Percentiles rank a stretch among this genome's conserved stretches.
These are phyloP conservation scores for Phyllosticta paracitricarpa DNA, from an alignment of 2,329 filamentous ascomycete species.

Conservation along the genomic window DNA sequence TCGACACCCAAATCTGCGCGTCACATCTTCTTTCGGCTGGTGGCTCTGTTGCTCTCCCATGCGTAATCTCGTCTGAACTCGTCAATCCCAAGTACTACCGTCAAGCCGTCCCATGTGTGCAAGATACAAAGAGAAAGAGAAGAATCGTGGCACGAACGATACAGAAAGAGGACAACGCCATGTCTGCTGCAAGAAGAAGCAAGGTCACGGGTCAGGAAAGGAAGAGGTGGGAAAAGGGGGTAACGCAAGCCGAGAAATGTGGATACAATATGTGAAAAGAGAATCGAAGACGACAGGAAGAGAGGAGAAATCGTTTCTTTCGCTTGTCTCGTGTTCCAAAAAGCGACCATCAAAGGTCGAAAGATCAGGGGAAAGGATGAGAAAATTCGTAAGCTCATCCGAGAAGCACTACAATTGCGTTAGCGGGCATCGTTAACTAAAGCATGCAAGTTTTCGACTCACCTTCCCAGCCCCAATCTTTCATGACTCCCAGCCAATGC, in stretches of 20 bases:
- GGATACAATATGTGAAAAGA: background rate
- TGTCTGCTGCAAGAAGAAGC: background rate
- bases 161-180: background rate
- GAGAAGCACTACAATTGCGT: slow-evolving; percentile 7
- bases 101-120: background rate
- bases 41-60: background rate
- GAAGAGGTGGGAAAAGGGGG: background rate
- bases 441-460: slow-evolving; percentile 20
- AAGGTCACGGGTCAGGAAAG: background rate
- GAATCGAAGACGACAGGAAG: background rate
- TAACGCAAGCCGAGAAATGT: background rate
- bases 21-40: background rate
- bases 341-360: background rate
- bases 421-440: background rate
- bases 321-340: background rate
- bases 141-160: background rate
- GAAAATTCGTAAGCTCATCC: background rate
- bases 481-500: slow-evolving; percentile 65
- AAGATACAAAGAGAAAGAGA: background rate
- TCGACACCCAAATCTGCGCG: background rate
- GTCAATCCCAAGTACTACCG: background rate
- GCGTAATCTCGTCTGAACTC: background rate
- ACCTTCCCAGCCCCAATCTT: slow-evolving; percentile 65
- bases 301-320: background rate
- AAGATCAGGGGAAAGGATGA: background rate